These are phyloP conservation scores for Achlya hypogyna DNA, from an alignment of 352 stramenopile species.

Conservation along the genomic window DNA sequence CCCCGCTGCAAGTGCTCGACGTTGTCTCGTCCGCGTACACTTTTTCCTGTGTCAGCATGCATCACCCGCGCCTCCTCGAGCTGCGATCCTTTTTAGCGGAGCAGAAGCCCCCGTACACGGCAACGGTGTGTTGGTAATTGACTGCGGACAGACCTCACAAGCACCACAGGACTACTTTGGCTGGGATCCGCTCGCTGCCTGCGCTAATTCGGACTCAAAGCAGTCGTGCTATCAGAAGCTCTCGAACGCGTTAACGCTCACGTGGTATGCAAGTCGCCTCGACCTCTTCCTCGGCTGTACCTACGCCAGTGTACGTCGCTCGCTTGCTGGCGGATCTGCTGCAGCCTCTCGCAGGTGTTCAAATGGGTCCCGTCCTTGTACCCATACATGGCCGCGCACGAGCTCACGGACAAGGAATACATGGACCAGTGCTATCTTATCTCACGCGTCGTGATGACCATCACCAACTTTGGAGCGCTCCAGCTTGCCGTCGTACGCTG, in stretches of 20 bases:
- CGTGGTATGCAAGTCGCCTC: conserved; percentile 54
- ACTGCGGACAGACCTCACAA: not conserved
- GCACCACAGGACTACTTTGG: conserved; percentile 61
- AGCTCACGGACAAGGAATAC: conserved; percentile 61
- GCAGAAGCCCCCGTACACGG: conserved; percentile 35
- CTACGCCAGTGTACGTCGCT: conserved; percentile 37
- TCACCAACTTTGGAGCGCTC: conserved; percentile 74
- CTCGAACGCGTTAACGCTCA: conserved; percentile 54
- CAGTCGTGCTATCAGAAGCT: conserved; percentile 48
- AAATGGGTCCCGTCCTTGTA: conserved; percentile 66
- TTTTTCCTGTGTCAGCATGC: conserved; percentile 61
- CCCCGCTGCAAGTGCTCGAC: conserved; percentile 40
- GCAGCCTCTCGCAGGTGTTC: conserved; percentile 37
- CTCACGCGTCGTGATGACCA: conserved; percentile 76
- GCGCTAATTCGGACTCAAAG: conserved; percentile 28
- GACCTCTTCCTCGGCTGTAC: conserved; percentile 53
- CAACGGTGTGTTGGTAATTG: conserved; percentile 25
- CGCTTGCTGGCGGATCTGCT: not conserved
- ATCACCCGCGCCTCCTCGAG: conserved; percentile 46
- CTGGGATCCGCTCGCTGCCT: conserved; percentile 55
- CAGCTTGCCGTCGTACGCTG: conserved; percentile 16
- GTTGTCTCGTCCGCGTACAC: conserved; percentile 56
- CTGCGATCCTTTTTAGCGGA: conserved; percentile 58
- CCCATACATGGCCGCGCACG: conserved; percentile 65
- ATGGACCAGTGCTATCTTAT: conserved; percentile 75